Evolutionary conservation across 2,329 filamentous ascomycete genomes (phyloP), one percentile per base, ranked within the genome.

Genomic region (Sporothrix protearum): DNA sequence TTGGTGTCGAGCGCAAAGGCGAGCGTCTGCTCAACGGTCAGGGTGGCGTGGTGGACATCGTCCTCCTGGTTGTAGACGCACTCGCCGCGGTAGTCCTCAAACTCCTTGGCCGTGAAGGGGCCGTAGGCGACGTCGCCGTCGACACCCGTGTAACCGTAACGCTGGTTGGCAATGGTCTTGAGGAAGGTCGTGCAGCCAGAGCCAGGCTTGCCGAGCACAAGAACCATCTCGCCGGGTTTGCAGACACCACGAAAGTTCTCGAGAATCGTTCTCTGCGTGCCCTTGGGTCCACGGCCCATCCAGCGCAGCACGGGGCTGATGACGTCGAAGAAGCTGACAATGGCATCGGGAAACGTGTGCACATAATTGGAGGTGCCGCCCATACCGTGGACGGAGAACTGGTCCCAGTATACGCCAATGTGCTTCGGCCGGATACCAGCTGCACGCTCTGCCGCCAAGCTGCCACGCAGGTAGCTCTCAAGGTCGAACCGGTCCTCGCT

Each of bases 41-140:
- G 84, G 0, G 92, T 96, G 0, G 94, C 88, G 76, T 94, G 90
- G 76, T 97, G 93, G 28, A 95, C 85, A 76, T 97, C 94, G 75
- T 96, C 93, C 79, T 95, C 92, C 76, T 92, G 89, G 77, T 93
- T 95, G 82, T 96, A 97, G 4, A 95, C 90, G 0, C 92, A 90
- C 81, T 97, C 92, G 68, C 92, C 92, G 39, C 92, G 87, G 79
- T 93, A 96, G 68, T 86, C 83, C 77, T 91, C 87, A 75, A 96
- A 95, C 66, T 91, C 89, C 25, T 89, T 82, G 19, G 89, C 86
- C 4, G 88, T 86, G 78, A 93, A 94, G 0, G 89, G 90, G 0
- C 93, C 92, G 75, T 95, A 96, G 0, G 86, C 80, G 0, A 96
- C 92, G 2, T 96, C 89, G 14, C 93, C 93, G 1, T 80, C 78